Percentiles rank a stretch among this genome's conserved stretches.
These are phyloP conservation scores for Trifolium fragiferum DNA, from an alignment of 306 rosid species.

Conservation along the genomic window DNA sequence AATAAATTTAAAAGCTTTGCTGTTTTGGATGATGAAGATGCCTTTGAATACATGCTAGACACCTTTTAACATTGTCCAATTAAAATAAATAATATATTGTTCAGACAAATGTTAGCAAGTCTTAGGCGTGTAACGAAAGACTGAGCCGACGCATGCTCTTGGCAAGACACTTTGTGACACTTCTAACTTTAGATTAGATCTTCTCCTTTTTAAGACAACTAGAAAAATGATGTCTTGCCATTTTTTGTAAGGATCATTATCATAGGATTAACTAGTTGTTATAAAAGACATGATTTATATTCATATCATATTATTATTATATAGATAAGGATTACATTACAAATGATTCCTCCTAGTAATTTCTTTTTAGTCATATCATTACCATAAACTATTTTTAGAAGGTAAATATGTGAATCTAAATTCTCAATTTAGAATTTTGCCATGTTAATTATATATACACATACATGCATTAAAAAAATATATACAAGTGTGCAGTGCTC, in stretches of 20 bases:
- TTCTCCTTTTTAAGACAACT: not conserved
- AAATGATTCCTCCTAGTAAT: not conserved
- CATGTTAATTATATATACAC: not conserved
- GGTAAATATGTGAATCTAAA: not conserved
- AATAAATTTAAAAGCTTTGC: not conserved
- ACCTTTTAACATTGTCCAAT: not conserved
- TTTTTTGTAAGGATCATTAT: not conserved
- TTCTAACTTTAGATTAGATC: not conserved
- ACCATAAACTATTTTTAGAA: not conserved
- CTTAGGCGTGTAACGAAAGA: not conserved
- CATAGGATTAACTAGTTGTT: not conserved
- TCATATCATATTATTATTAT: not conserved
- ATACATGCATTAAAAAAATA: no score
- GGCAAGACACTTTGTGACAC: not conserved
- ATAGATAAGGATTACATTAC: not conserved
- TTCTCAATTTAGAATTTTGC: not conserved
- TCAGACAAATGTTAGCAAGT: not conserved
- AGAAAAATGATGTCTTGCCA: not conserved
- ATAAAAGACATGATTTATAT: not conserved
- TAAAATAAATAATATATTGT: not conserved
- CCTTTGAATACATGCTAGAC: not conserved
- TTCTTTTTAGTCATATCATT: not conserved
- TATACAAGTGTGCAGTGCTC: not conserved
- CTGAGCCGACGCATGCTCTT: not conserved
- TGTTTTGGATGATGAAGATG: not conserved